phyloP scores from a whole-genome alignment of 257 asterid genomes.

The Mitragyna speciosa region DNA sequence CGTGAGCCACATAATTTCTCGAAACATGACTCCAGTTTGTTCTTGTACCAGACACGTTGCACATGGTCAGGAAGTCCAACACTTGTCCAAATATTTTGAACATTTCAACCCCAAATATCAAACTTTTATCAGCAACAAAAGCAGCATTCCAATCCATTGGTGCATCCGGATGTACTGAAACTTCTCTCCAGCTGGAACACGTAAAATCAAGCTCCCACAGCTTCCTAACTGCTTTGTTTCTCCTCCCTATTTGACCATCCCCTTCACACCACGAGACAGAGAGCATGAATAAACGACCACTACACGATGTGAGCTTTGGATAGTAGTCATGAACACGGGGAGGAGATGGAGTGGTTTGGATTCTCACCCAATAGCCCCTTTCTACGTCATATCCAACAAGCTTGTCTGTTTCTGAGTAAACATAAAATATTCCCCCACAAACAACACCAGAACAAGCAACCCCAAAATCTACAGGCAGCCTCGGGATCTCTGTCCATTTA shows the following conservation, averaged over 20 bases:
- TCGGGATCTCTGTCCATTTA: slow-evolving; percentile 88
- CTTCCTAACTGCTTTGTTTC: slow-evolving; percentile 92
- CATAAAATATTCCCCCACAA: slow-evolving; percentile 60
- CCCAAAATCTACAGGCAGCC: slow-evolving; percentile 80
- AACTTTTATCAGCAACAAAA: slow-evolving; percentile 61
- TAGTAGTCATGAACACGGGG: slow-evolving; percentile 88
- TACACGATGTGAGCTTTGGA: slow-evolving; percentile 70
- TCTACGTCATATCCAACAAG: slow-evolving; percentile 77
- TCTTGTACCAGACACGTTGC: slow-evolving; percentile 35
- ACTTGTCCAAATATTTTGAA: slow-evolving; percentile 97
- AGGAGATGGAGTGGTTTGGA: slow-evolving; percentile 59
- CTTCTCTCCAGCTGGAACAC: slow-evolving; percentile 59
- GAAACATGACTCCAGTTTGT: slow-evolving; percentile 74
- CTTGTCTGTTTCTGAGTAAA: slow-evolving; percentile 82
- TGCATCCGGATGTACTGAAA: slow-evolving; percentile 82
- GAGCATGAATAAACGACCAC: slow-evolving; percentile 66
- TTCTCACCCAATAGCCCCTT: slow-evolving; percentile 77
- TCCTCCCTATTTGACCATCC: slow-evolving; percentile 87
- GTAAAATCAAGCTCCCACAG: slow-evolving; percentile 81
- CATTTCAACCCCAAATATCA: slow-evolving; percentile 88
- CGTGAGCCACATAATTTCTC: slow-evolving; percentile 66
- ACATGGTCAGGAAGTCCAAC: slow-evolving; percentile 78
- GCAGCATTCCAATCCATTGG: slow-evolving; percentile 99
- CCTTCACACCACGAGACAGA: slow-evolving; percentile 99
- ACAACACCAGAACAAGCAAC: slow-evolving; percentile 78